phyloP scores from a whole-genome alignment of 352 stramenopile genomes.

The Globisporangium spinosum region DNA sequence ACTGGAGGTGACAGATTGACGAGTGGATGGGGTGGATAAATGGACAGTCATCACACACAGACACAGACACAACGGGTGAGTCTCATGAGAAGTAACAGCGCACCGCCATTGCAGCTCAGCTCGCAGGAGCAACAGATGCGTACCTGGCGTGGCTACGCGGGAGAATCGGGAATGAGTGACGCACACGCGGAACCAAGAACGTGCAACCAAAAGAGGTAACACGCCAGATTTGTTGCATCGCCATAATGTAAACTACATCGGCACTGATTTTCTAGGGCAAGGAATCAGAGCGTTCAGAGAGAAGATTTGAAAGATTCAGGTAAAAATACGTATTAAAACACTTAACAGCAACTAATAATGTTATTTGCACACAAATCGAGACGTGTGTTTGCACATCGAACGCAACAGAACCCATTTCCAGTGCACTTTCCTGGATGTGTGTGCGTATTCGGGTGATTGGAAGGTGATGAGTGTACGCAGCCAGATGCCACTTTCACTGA shows the following conservation, averaged over 20 bases:
- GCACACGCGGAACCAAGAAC: conserved; percentile 1
- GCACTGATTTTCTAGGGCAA: not conserved
- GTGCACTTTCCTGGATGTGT: not conserved
- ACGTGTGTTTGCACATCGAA: not conserved
- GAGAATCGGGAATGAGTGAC: conserved; percentile 17
- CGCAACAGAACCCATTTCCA: not conserved
- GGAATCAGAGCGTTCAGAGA: not conserved
- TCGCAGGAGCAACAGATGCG: not conserved
- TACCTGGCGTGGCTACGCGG: not conserved
- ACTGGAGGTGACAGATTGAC: not conserved
- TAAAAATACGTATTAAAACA: not conserved
- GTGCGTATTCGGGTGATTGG: not conserved
- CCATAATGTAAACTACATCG: not conserved
- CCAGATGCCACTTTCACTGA: not conserved
- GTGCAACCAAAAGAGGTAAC: not conserved
- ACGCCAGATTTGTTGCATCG: not conserved
- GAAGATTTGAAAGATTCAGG: not conserved
- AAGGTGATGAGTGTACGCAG: not conserved
- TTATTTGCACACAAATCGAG: not conserved
- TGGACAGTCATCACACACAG: not conserved
- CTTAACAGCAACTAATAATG: not conserved
- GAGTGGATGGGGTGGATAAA: not conserved
- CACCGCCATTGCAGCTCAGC: not conserved
- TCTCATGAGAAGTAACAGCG: not conserved
- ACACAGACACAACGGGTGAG: not conserved